phyloP scores from a whole-genome alignment of 306 rosid genomes.

The Rosa rugosa region DNA sequence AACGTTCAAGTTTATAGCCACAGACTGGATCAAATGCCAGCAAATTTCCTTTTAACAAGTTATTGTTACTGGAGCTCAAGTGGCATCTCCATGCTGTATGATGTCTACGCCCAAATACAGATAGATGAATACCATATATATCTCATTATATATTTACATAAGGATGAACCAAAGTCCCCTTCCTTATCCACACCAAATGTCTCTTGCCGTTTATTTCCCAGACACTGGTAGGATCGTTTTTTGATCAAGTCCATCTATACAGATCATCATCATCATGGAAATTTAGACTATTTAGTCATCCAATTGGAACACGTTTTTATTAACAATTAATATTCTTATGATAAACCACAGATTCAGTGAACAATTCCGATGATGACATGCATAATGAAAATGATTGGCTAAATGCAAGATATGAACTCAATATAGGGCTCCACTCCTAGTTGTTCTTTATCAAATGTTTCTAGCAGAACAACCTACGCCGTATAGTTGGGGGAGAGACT shows the following conservation, averaged over 20 bases:
- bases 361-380: not conserved
- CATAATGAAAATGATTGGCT: not conserved
- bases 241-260: not conserved
- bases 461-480: not conserved
- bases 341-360: not conserved
- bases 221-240: not conserved
- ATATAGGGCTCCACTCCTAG: not conserved
- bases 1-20: not conserved
- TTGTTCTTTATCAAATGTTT: not conserved
- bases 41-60: not conserved
- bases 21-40: slow-evolving; percentile 2
- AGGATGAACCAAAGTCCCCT: not conserved
- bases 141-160: not conserved
- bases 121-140: not conserved
- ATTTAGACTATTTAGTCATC: not conserved
- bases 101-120: not conserved
- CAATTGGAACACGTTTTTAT: not conserved
- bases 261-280: not conserved
- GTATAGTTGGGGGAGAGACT: not conserved
- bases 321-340: not conserved
- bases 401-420: not conserved
- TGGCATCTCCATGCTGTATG: not conserved
- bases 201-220: not conserved
- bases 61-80: not conserved
- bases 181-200: not conserved